These are phyloP conservation scores for Xylaria sp. DNA, from an alignment of 2,329 filamentous ascomycete genomes.

Conservation along the genomic window DNA sequence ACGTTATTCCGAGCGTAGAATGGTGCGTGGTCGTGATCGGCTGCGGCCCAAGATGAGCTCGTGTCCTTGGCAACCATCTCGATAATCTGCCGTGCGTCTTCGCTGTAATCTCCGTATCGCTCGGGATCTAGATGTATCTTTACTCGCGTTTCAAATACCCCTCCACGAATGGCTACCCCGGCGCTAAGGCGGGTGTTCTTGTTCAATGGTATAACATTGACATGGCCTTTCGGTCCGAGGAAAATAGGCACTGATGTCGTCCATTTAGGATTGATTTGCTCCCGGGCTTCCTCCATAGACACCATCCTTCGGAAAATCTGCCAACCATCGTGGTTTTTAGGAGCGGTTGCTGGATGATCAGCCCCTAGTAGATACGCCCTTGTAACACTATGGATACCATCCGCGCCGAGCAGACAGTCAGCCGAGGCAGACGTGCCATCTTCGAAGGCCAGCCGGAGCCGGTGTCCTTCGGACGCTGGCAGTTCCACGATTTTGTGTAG, in stretches of 20 bases:
- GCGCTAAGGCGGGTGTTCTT: slow-evolving; percentile 49
- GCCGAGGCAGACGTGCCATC: slow-evolving; percentile 43
- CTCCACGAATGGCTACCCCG: slow-evolving; percentile 48
- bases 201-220: slow-evolving; percentile 50
- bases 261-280: slow-evolving; percentile 46
- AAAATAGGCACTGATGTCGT: slow-evolving; percentile 49
- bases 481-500: slow-evolving; percentile 37
- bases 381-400: slow-evolving; percentile 50
- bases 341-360: slow-evolving; percentile 45
- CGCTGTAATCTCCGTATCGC: slow-evolving; percentile 47
- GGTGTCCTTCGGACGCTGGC: slow-evolving; percentile 3
- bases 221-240: slow-evolving; percentile 47
- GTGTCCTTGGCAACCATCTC: slow-evolving; percentile 46
- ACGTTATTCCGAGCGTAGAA: slow-evolving; percentile 44
- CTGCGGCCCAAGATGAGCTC: slow-evolving; percentile 47
- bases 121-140: slow-evolving; percentile 41
- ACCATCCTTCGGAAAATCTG: slow-evolving; percentile 47
- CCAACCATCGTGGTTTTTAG: slow-evolving; percentile 50
- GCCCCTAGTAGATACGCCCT: slow-evolving; percentile 47
- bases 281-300: slow-evolving; percentile 41
- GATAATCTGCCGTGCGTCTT: slow-evolving; percentile 48
- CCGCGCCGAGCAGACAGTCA: slow-evolving; percentile 51
- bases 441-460: slow-evolving; percentile 41
- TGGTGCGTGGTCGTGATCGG: slow-evolving; percentile 50
- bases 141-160: slow-evolving; percentile 6